These are phyloP conservation scores for Beauveria pseudobassiana DNA, from an alignment of 2,329 filamentous ascomycete species.

Conservation along the genomic window DNA sequence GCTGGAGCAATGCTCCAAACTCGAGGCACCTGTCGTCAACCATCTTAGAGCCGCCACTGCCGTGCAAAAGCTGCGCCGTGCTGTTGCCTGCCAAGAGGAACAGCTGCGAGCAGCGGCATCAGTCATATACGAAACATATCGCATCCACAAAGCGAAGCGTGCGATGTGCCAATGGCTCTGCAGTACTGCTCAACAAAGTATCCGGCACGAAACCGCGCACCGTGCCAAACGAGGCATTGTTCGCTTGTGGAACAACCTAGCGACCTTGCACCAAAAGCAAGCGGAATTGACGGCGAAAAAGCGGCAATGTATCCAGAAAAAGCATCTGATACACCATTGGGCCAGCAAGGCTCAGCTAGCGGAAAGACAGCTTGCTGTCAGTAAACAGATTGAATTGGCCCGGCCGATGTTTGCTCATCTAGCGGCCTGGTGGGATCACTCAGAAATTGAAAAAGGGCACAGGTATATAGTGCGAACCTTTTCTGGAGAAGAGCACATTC, in stretches of 20 bases:
- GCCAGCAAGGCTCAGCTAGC: background rate
- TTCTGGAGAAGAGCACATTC: background rate
- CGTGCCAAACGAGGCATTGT: conserved; percentile 15
- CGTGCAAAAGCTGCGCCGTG: conserved; percentile 28
- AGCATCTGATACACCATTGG: conserved; percentile 26
- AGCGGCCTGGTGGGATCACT: conserved; percentile 7
- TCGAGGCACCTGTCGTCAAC: conserved; percentile 23
- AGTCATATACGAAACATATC: conserved; percentile 17
- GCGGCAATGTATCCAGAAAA: conserved; percentile 25
- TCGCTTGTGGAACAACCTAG: conserved; percentile 19
- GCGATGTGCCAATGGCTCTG: conserved; percentile 23
- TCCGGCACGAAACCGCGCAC: conserved; percentile 16
- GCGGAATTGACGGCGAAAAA: background rate
- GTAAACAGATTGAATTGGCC: background rate
- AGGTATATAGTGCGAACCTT: background rate
- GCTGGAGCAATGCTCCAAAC: conserved; percentile 28
- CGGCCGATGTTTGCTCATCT: conserved; percentile 5
- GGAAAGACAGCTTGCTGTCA: background rate
- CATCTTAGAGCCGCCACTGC: conserved; percentile 22
- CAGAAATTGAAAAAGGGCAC: background rate
- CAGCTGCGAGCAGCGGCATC: conserved; percentile 20
- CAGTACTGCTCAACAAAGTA: conserved; percentile 16
- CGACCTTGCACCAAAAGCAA: background rate
- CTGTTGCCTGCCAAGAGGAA: conserved; percentile 20
- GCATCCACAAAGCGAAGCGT: conserved; percentile 15